Conservation (phyloP, 805 yeast species). For the Ascoidea asiatica region DNA sequence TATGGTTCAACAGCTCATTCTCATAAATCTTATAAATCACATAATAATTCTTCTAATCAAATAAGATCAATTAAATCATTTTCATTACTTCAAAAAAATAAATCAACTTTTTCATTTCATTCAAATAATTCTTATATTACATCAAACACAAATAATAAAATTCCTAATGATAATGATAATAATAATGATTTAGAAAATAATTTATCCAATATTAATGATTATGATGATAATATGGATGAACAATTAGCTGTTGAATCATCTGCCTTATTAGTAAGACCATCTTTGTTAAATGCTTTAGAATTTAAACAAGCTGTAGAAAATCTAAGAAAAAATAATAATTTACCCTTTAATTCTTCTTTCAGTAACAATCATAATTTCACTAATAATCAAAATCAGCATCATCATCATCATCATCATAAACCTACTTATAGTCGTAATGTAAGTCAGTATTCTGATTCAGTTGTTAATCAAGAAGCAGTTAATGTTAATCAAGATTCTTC, state of each 20-base stretch:
- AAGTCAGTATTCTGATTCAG: too few species aligned
- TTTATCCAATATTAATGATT: neutral
- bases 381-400: neutral
- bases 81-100: neutral
- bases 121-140: neutral
- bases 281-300: conserved; percentile 25
- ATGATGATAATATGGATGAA: neutral
- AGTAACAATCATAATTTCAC: neutral
- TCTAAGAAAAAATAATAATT: neutral
- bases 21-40: too few species aligned
- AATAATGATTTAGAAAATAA: neutral
- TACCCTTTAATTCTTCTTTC: neutral
- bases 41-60: too few species aligned
- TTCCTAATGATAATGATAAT: too few species aligned
- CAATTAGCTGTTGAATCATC: neutral
- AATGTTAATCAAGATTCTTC: too few species aligned
- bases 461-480: too few species aligned
- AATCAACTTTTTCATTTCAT: neutral
- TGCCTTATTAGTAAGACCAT: conserved; percentile 17
- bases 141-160: neutral
- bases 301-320: conserved; percentile 15
- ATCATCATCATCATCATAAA: neutral
- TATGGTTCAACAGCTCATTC: too few species aligned
- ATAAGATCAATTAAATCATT: too few species aligned
- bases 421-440: too few species aligned